phyloP scores from a whole-genome alignment of 2,329 filamentous ascomycete species.

The Aspergillus carbonarius region DNA sequence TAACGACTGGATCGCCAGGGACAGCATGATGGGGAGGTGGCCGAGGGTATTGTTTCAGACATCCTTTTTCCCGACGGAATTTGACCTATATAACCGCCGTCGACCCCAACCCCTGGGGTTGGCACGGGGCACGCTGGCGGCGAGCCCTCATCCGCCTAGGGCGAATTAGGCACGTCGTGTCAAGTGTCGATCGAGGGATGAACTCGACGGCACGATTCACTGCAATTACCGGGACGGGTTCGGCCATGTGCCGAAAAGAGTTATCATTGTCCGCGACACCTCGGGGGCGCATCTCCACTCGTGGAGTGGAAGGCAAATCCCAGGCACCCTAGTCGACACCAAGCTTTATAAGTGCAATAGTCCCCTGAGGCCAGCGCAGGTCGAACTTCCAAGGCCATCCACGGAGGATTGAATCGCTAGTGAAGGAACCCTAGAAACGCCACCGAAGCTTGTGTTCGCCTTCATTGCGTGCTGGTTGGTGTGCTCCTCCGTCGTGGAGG shows the following conservation, averaged over 20 bases:
- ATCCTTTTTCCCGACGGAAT: neutral
- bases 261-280: neutral
- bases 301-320: neutral
- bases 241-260: neutral
- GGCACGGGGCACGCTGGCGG: neutral
- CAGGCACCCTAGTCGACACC: neutral
- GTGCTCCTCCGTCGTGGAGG: neutral
- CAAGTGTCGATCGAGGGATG: neutral
- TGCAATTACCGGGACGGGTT: conserved; percentile 1
- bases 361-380: neutral
- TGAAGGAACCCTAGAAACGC: neutral
- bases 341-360: conserved; percentile 2
- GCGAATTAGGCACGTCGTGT: neutral
- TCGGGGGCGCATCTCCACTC: neutral
- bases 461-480: neutral
- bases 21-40: conserved; percentile 1
- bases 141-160: neutral
- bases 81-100: conserved; percentile 4
- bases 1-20: conserved; percentile 3
- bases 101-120: neutral
- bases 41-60: neutral
- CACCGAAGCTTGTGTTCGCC: neutral
- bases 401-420: neutral
- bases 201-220: neutral
- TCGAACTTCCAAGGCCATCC: neutral